phyloP scores from a whole-genome alignment of 2,329 filamentous ascomycete genomes.

The Diaporthe caulivora region DNA sequence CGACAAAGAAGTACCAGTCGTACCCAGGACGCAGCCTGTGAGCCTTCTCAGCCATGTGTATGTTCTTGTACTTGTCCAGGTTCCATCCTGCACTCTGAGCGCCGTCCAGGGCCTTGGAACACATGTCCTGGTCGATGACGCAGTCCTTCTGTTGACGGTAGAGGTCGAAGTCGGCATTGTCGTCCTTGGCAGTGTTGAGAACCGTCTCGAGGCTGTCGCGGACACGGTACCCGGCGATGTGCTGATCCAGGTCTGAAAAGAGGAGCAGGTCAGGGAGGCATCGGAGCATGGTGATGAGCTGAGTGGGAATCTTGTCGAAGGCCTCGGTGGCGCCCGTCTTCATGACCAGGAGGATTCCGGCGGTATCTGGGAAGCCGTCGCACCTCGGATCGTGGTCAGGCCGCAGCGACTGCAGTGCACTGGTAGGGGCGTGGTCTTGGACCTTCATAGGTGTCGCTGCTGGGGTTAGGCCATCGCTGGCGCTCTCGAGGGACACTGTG shows the following conservation, averaged over 20 bases:
- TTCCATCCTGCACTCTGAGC: constrained; percentile 58
- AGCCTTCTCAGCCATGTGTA: constrained; percentile 69
- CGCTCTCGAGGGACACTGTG: background rate
- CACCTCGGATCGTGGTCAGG: constrained; percentile 41
- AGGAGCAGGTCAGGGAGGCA: constrained; percentile 68
- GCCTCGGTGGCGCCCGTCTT: constrained; percentile 71
- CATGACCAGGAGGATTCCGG: constrained; percentile 64
- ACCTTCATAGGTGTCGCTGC: background rate
- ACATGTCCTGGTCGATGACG: constrained; percentile 58
- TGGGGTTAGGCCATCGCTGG: background rate
- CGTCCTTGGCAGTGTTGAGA: constrained; percentile 55
- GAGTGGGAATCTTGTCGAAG: constrained; percentile 66
- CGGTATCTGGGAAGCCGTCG: constrained; percentile 56
- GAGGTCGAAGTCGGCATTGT: constrained; percentile 64
- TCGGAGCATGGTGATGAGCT: constrained; percentile 65
- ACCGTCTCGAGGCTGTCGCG: constrained; percentile 62
- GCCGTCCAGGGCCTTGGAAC: constrained; percentile 50
- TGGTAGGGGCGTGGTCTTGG: background rate
- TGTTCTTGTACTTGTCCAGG: constrained; percentile 73
- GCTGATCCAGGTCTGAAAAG: constrained; percentile 69
- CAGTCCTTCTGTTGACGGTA: constrained; percentile 61
- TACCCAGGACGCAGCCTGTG: constrained; percentile 62
- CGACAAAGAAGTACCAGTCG: constrained; percentile 72
- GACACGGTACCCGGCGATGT: constrained; percentile 58
- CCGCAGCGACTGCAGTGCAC: background rate